Evolutionary conservation across 345 rosid species (phyloP), one percentile per base, ranked within the genome.

Genomic region (Populus euphratica): DNA sequence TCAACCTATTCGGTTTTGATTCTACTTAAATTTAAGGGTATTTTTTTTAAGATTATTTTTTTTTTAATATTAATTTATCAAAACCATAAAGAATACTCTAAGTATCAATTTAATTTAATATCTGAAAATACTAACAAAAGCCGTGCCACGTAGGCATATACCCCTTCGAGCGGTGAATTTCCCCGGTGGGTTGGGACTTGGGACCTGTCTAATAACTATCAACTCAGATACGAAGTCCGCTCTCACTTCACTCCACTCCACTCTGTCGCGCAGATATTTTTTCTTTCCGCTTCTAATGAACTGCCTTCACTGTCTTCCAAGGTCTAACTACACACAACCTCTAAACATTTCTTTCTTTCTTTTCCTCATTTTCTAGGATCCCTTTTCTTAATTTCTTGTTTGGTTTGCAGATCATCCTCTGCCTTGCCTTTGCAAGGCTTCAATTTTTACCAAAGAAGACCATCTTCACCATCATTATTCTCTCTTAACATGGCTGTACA

Each of bases 271-370:
- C 63, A 66, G 6, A 12, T 66, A 69, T 68, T 16, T 35, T 21
- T 72, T 2, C 13, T 17, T n/a, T 14, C 12, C 68, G 27, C 29
- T 25, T 47, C 50, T 10, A 69, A 90, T 90, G 98, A 88, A 88
- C 72, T 87, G 90, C 72, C 92, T 89, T 69, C 93, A 88, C 67
- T 82, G 80, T 85, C 93, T 90, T 50, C 78, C 88, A 29, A 89
- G 91, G 97, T 92, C n/a, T n/a, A 64, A 29, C 77, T 44, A 21
- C 14, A 12, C 23, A 56, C 65, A 41, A 31, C 54, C 1, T 20
- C 18, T 56, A 4, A 7, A 29, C 35, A 43, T 61, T 54, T 73
- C 4, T 8, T 10, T 20, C 13, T 66, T 62, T 20, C 21, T 41
- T 33, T 18, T 16, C 4, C 21, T 13, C 8, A 35, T 68, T 27